Percentiles rank a stretch among this genome's conserved stretches.
Conservation (phyloP, 2,329 filamentous ascomycete species). For the Cercospora sp. region DNA sequence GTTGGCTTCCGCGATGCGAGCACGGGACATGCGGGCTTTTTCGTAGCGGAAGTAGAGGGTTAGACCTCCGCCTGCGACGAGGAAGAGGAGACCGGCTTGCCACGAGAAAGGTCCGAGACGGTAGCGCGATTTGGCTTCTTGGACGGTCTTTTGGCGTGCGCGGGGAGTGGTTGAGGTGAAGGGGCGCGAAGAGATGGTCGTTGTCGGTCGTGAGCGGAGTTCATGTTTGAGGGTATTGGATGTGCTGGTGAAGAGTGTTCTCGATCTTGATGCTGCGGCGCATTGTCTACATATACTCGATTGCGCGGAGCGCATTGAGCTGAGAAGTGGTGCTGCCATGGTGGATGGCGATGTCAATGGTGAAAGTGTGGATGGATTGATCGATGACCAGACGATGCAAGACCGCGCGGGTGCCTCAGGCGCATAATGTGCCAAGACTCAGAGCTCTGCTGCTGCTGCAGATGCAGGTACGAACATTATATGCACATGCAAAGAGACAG, state of each 20-base stretch:
- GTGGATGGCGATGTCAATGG: not conserved
- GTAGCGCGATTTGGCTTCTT: constrained; percentile 49
- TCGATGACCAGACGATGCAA: not conserved
- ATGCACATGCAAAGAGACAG: not conserved
- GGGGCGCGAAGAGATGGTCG: constrained; percentile 26
- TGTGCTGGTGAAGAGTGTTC: constrained; percentile 27
- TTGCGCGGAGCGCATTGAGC: constrained; percentile 25
- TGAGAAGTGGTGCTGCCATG: constrained; percentile 1
- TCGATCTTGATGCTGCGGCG: constrained; percentile 20
- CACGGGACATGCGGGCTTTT: constrained; percentile 85
- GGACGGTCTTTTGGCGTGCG: constrained; percentile 43
- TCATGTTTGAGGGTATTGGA: constrained; percentile 5
- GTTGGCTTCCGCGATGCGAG: constrained; percentile 83
- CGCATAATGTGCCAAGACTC: too few species aligned
- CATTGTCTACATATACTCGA: constrained; percentile 32
- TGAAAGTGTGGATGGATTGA: not conserved
- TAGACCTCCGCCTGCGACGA: constrained; percentile 73
- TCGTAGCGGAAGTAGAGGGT: constrained; percentile 91
- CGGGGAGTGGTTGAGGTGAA: constrained; percentile 32
- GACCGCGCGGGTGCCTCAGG: not conserved
- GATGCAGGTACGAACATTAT: too few species aligned
- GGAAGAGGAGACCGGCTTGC: constrained; percentile 84
- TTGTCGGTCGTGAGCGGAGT: constrained; percentile 25
- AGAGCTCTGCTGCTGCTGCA: too few species aligned
- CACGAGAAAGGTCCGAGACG: constrained; percentile 76